Percentiles rank a stretch among this genome's conserved stretches.
phyloP scores from a whole-genome alignment of 305 asterid genomes.

The Rubia tinctorum region DNA sequence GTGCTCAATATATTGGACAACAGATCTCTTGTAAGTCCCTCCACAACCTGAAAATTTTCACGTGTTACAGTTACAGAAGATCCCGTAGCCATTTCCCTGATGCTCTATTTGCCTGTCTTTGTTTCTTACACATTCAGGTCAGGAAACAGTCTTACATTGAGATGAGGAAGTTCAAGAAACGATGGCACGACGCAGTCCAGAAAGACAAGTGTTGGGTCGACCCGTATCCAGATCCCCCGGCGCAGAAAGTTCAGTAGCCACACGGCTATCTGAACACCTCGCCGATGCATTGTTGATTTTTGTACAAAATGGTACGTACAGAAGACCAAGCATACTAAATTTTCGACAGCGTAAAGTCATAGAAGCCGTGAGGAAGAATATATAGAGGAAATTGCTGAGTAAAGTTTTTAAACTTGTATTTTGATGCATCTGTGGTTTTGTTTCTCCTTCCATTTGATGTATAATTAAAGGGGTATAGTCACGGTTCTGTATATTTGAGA shows the following conservation, averaged over 20 bases:
- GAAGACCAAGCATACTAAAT: not conserved
- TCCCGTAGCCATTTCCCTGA: not conserved
- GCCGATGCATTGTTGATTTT: not conserved
- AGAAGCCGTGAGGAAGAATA: conserved; percentile 7
- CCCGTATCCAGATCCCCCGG: conserved; percentile 35
- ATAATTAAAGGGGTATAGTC: conserved; percentile 6
- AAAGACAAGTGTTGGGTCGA: conserved; percentile 81
- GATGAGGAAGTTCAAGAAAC: conserved; percentile 52
- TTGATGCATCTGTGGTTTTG: not conserved
- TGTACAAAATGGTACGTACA: conserved; percentile 17
- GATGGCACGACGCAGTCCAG: conserved; percentile 69
- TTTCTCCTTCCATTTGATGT: not conserved
- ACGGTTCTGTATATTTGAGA: not conserved
- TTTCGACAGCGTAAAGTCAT: not conserved
- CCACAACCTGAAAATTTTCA: not conserved
- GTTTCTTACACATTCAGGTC: conserved; percentile 39
- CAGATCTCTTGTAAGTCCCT: conserved; percentile 57
- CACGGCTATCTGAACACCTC: too few species aligned
- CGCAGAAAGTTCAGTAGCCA: conserved; percentile 7
- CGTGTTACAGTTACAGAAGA: not conserved
- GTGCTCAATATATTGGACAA: conserved; percentile 27
- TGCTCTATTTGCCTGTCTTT: not conserved
- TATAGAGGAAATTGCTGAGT: not conserved
- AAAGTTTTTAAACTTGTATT: not conserved
- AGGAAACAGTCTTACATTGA: conserved; percentile 57